These are phyloP conservation scores for Tremellales sp. DNA, from an alignment of 1,284 basidiomycete genomes.

Conservation along the genomic window DNA sequence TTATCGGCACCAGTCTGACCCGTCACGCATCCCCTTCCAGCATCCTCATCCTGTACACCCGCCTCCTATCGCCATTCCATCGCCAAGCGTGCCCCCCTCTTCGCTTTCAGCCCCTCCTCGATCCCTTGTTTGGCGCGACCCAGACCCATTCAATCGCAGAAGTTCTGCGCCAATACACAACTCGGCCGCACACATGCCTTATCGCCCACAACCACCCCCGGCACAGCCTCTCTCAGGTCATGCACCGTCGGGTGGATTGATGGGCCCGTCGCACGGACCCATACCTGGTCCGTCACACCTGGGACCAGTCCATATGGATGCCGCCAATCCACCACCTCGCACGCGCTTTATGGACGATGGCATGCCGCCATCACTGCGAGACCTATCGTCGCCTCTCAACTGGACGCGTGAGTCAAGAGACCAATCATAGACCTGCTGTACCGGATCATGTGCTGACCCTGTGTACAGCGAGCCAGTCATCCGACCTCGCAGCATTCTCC, in stretches of 20 bases:
- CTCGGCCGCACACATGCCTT: constrained; percentile 4
- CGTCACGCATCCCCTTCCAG: neutral
- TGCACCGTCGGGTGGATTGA: too few relatives aligned
- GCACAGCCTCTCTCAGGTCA: too few relatives aligned
- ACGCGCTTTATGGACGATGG: constrained; percentile 8
- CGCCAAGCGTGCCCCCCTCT: neutral
- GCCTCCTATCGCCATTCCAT: neutral
- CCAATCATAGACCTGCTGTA: neutral
- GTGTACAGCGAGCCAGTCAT: constrained; percentile 22
- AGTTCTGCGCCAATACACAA: neutral
- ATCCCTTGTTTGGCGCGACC: constrained; percentile 9
- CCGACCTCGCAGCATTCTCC: constrained; percentile 36
- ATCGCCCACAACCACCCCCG: too few relatives aligned
- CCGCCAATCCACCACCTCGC: neutral
- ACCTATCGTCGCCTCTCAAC: constrained; percentile 8
- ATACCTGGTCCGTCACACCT: too few relatives aligned
- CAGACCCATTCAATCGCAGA: neutral
- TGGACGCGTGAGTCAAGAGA: constrained; percentile 13
- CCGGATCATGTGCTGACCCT: constrained; percentile 3
- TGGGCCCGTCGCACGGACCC: too few relatives aligned
- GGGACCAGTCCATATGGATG: too few relatives aligned
- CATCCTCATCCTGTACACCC: neutral
- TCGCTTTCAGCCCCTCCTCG: constrained; percentile 2
- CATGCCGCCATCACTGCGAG: constrained; percentile 2
- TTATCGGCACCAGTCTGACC: neutral